phyloP scores from a whole-genome alignment of 148 eudicot species.

The Chenopodium formosanum region DNA sequence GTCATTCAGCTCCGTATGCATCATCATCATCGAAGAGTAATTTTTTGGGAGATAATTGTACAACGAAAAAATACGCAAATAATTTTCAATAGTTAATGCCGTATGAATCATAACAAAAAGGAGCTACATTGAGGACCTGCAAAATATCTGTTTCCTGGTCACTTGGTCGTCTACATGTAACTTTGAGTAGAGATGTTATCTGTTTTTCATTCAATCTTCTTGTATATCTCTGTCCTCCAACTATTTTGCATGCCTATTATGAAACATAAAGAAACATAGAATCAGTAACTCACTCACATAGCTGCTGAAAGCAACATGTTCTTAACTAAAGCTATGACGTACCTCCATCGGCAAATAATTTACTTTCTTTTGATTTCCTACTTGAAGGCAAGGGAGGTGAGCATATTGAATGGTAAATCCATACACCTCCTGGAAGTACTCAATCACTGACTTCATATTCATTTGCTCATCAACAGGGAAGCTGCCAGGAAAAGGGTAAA shows the following conservation, averaged over 20 bases:
- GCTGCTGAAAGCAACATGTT: background rate
- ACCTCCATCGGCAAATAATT: slow-evolving; percentile 89
- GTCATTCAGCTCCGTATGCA: background rate
- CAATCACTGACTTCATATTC: slow-evolving; percentile 74
- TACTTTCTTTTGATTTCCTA: slow-evolving; percentile 66
- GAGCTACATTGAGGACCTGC: slow-evolving; percentile 40
- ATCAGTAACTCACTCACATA: background rate
- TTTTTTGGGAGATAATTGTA: background rate
- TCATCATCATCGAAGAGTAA: background rate
- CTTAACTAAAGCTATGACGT: background rate
- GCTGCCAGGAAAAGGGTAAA: slow-evolving; percentile 28
- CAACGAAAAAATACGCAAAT: too few relatives aligned
- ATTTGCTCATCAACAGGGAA: slow-evolving; percentile 74
- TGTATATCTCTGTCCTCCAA: slow-evolving; percentile 71
- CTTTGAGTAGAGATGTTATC: slow-evolving; percentile 61
- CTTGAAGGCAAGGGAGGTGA: slow-evolving; percentile 80
- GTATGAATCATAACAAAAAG: background rate
- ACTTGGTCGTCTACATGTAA: slow-evolving; percentile 64
- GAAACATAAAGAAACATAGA: background rate
- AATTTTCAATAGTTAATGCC: background rate
- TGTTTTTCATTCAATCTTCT: slow-evolving; percentile 75
- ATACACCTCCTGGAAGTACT: slow-evolving; percentile 73
- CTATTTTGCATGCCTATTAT: slow-evolving; percentile 69
- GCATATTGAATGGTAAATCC: slow-evolving; percentile 62
- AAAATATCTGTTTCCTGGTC: slow-evolving; percentile 66